Conservation (phyloP, 495 filamentous ascomycete species). For the Tuber umbilicatum region DNA sequence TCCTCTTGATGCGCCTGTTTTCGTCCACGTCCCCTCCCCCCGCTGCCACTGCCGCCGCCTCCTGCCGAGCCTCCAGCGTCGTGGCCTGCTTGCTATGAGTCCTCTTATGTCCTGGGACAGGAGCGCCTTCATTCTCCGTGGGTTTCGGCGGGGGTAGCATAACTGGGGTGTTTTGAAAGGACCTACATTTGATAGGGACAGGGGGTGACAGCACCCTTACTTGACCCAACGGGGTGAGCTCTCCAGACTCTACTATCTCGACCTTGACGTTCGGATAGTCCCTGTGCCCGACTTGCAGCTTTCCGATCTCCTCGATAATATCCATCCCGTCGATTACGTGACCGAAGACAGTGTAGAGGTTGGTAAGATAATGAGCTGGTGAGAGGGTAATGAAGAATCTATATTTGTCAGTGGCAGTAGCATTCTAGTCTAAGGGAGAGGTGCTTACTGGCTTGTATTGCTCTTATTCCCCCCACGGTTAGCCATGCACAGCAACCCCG, state of each 20-base stretch:
- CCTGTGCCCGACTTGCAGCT: conserved; percentile 42
- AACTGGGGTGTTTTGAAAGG: neutral
- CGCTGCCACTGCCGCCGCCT: neutral
- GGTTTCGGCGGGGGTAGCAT: neutral
- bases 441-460: conserved; percentile 42
- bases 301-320: conserved; percentile 41
- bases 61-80: neutral
- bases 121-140: neutral
- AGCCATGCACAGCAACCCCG: conserved; percentile 48
- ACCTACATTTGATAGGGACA: neutral
- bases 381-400: conserved; percentile 49
- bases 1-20: neutral
- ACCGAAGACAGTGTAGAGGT: conserved; percentile 46
- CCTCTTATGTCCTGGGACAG: neutral
- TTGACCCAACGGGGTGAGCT: conserved; percentile 39
- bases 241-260: conserved; percentile 44
- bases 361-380: conserved; percentile 44
- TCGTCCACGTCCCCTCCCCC: neutral
- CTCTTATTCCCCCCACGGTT: conserved; percentile 47
- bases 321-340: conserved; percentile 44
- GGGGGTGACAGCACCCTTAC: neutral
- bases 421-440: conserved; percentile 6
- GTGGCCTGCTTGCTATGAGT: neutral
- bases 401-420: neutral
- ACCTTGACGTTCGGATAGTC: conserved; percentile 44